Percentiles rank a stretch among this genome's conserved stretches.
phyloP scores from a whole-genome alignment of 176 grass and related monocot species.

The Leersia perrieri region DNA sequence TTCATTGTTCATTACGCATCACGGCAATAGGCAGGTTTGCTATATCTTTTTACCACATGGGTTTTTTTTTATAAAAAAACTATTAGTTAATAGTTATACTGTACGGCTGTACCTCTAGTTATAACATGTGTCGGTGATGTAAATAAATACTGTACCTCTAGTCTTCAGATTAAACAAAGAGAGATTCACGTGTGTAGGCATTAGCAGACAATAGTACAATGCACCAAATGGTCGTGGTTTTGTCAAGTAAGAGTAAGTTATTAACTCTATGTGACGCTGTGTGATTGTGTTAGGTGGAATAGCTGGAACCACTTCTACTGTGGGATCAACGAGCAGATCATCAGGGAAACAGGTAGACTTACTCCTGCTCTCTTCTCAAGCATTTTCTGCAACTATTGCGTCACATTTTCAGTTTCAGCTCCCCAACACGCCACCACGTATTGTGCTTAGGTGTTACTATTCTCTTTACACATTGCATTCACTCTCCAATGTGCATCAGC shows the following conservation, averaged over 20 bases:
- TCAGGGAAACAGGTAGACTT: slow-evolving; percentile 68
- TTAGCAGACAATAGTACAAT: not conserved
- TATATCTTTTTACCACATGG: not conserved
- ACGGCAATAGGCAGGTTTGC: not conserved
- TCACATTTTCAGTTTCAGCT: slow-evolving; percentile 9
- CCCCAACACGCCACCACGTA: not conserved
- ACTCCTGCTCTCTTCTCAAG: not conserved
- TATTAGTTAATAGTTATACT: too few relatives aligned
- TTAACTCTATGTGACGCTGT: not conserved
- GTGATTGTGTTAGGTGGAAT: slow-evolving; percentile 64
- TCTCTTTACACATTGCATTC: not conserved
- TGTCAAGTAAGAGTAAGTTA: not conserved
- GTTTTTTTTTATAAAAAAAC: too few relatives aligned
- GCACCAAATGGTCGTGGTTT: not conserved
- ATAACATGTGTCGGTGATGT: not conserved
- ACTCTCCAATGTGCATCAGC: not conserved
- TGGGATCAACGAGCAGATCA: slow-evolving; percentile 61
- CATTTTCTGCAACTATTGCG: not conserved
- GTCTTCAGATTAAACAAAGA: not conserved
- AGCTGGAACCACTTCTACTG: slow-evolving; percentile 95
- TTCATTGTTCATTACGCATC: not conserved
- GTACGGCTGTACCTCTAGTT: too few relatives aligned
- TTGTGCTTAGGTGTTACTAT: not conserved
- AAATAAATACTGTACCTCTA: not conserved
- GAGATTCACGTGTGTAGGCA: not conserved